Evolutionary conservation across 495 filamentous ascomycete species (phyloP).

Genomic region (Penicillium fimorum): DNA sequence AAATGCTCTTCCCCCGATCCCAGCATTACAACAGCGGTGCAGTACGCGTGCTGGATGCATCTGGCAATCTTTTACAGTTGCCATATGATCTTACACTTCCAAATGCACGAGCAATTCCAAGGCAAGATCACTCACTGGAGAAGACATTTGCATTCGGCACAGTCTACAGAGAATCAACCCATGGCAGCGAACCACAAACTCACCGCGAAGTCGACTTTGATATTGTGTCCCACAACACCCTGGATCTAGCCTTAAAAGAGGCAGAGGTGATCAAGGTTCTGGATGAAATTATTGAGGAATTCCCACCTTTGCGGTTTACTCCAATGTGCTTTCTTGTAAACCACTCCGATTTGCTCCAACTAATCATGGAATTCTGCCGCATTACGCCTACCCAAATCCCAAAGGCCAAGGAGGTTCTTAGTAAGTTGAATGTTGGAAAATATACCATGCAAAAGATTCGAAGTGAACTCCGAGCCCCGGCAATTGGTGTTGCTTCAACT

Average conservation of each 20-base stretch:
- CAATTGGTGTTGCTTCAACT: conserved; percentile 81
- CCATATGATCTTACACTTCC: conserved; percentile 91
- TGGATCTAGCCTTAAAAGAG: conserved; percentile 87
- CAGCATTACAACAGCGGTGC: conserved; percentile 69
- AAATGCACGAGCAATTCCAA: conserved; percentile 80
- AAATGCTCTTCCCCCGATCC: conserved; percentile 77
- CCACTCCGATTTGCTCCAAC: conserved; percentile 77
- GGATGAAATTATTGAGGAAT: conserved; percentile 82
- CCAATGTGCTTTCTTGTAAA: conserved; percentile 92
- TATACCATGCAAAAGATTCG: conserved; percentile 84
- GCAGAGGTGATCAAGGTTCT: conserved; percentile 93
- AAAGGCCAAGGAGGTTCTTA: conserved; percentile 76
- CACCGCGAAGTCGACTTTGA: conserved; percentile 94
- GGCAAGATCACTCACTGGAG: conserved; percentile 61
- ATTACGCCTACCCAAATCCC: conserved; percentile 67
- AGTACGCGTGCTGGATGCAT: conserved; percentile 75
- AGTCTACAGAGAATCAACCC: conserved; percentile 78
- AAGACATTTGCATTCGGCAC: conserved; percentile 87
- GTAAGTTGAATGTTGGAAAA: conserved; percentile 80
- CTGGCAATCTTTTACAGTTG: conserved; percentile 81
- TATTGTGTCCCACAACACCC: conserved; percentile 73
- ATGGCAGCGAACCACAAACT: conserved; percentile 75
- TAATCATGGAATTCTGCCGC: conserved; percentile 85
- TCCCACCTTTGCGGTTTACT: conserved; percentile 66
- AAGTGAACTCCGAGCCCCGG: conserved; percentile 73